Evolutionary conservation across 176 grass and related monocot species (phyloP).

Genomic region (Lolium perenne): DNA sequence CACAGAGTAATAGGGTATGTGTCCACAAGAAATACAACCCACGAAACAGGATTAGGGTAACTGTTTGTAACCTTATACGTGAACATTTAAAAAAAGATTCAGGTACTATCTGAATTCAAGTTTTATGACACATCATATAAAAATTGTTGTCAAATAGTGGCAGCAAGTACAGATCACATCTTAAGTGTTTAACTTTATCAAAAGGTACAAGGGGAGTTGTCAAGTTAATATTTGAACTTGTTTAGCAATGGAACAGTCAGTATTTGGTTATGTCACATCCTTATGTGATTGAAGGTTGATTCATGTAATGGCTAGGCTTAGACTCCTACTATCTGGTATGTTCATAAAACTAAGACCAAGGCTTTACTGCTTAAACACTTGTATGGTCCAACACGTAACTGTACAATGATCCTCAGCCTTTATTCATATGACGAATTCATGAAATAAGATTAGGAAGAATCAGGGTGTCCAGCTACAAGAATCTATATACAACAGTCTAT

Average conservation of each 20-base stretch:
- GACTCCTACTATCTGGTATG: not conserved
- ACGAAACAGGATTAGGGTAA: not conserved
- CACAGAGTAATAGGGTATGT: not conserved
- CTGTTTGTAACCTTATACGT: not conserved
- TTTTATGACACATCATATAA: not conserved
- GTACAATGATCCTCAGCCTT: no score
- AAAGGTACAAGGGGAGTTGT: not conserved
- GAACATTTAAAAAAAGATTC: not conserved
- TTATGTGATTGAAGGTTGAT: not conserved
- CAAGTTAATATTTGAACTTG: no score
- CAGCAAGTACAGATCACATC: not conserved
- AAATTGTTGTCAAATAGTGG: not conserved
- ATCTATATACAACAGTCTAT: no score
- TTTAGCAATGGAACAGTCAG: no score
- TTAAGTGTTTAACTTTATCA: not conserved
- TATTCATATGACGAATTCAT: no score
- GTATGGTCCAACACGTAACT: no score
- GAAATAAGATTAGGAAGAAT: no score
- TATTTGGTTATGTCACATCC: not conserved
- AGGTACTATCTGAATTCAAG: not conserved
- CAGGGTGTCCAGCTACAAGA: no score
- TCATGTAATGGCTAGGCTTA: not conserved
- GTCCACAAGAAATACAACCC: not conserved
- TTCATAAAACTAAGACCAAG: not conserved
- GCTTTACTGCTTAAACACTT: not conserved